Evolutionary conservation across 139 green algal genomes (phyloP).

Genomic region (Chlamydomonas sphaeroides): DNA sequence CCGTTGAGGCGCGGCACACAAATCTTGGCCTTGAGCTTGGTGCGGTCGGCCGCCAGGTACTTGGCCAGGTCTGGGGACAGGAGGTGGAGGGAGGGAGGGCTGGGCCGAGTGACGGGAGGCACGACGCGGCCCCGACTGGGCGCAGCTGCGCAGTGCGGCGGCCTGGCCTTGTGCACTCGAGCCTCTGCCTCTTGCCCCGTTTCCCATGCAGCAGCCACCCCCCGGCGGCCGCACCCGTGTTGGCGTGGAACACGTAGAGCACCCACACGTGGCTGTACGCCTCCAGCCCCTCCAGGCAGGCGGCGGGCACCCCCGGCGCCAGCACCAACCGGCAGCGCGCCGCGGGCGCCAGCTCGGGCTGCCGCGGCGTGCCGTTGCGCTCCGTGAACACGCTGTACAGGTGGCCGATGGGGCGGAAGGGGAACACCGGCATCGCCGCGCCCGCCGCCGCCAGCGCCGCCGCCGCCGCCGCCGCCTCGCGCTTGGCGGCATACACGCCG

Average conservation of each 20-base stretch:
- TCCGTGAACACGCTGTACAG: conserved; percentile 72
- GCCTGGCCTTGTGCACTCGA: background rate
- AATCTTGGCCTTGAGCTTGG: conserved; percentile 78
- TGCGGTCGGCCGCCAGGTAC: conserved; percentile 33
- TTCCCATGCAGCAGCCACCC: background rate
- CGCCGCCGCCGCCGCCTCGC: background rate
- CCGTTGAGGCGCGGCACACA: conserved; percentile 88
- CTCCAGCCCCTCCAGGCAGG: conserved; percentile 81
- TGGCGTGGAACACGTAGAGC: conserved; percentile 95
- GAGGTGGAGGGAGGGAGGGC: too few species aligned
- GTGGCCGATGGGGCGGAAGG: conserved; percentile 70
- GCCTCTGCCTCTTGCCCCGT: background rate
- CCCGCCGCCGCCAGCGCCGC: conserved; percentile 9
- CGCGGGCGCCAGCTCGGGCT: conserved; percentile 83
- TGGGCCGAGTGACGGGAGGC: too few species aligned
- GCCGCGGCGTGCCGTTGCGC: conserved; percentile 86
- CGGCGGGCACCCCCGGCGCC: conserved; percentile 57
- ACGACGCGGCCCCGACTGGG: too few species aligned
- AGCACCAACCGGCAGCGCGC: conserved; percentile 74
- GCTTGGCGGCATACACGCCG: background rate
- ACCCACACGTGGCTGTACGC: conserved; percentile 93
- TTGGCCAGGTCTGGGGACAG: conserved; percentile 51
- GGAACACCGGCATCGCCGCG: conserved; percentile 52
- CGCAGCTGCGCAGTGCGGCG: too few species aligned
- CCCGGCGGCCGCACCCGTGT: conserved; percentile 78